phyloP scores from a whole-genome alignment of 306 rosid genomes.

The Biancaea sappan region DNA sequence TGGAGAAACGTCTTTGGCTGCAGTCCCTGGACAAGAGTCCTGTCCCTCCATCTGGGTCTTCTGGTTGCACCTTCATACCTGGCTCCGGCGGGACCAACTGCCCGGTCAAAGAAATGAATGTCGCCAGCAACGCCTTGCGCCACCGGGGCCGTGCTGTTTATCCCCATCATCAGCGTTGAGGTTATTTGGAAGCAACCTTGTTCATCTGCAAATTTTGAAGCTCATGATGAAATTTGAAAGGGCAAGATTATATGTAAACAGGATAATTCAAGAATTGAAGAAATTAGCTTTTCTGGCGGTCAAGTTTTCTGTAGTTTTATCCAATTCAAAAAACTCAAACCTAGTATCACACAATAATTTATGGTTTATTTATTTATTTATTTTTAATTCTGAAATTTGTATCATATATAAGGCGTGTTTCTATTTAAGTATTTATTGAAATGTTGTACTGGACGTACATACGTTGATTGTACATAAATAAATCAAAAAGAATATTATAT shows the following conservation, averaged over 20 bases:
- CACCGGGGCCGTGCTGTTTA: background rate
- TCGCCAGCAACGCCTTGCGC: slow-evolving; percentile 26
- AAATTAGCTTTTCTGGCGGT: no score
- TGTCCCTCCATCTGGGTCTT: slow-evolving; percentile 59
- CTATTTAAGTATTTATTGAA: slow-evolving; percentile 2
- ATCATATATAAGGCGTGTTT: background rate
- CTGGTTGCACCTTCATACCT: slow-evolving; percentile 75
- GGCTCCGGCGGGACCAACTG: slow-evolving; percentile 63
- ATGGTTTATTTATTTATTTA: slow-evolving; percentile 28
- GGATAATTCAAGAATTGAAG: no score
- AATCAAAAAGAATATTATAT: no score
- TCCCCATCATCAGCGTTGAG: slow-evolving; percentile 45
- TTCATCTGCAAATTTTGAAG: background rate
- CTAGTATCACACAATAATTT: background rate
- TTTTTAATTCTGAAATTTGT: no score
- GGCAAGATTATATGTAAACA: no score
- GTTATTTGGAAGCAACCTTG: background rate
- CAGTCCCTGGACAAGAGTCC: slow-evolving; percentile 65
- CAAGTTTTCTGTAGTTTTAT: no score
- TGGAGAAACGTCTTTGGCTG: slow-evolving; percentile 26
- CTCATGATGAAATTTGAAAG: background rate
- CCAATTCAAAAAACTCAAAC: slow-evolving; percentile 5
- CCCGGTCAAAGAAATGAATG: slow-evolving; percentile 49
- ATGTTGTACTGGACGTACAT: no score
- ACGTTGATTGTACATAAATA: no score